Percentiles rank a stretch among this genome's conserved stretches.
These are phyloP conservation scores for Vitis hybrid DNA, from an alignment of 177 flowering plant species.

Conservation along the genomic window DNA sequence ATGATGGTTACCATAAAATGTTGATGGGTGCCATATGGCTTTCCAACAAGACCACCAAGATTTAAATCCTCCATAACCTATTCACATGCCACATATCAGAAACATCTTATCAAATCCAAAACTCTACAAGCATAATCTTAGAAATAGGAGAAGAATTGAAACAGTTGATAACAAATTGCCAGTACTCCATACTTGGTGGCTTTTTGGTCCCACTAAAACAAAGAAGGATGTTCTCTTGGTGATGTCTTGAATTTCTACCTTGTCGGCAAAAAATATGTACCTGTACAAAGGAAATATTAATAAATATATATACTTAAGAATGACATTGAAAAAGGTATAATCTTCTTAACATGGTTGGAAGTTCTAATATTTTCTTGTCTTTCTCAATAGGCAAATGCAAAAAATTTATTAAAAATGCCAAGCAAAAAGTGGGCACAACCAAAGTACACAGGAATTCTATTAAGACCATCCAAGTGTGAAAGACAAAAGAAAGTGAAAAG, in stretches of 20 bases:
- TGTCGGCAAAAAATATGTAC: conserved; percentile 86
- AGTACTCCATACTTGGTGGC: conserved; percentile 53
- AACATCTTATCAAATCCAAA: conserved; percentile 5
- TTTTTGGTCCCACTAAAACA: conserved; percentile 69
- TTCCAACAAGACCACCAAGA: conserved; percentile 68
- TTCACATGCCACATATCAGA: conserved; percentile 6
- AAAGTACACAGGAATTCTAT: too few species aligned
- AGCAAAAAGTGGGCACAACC: too few species aligned
- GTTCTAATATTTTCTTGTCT: too few species aligned
- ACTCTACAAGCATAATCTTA: conserved; percentile 1
- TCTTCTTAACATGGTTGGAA: too few species aligned
- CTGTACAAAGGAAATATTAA: conserved; percentile 23
- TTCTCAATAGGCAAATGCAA: too few species aligned
- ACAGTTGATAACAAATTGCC: not conserved
- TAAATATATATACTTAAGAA: not conserved
- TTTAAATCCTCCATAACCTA: conserved; percentile 69
- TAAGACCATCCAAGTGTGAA: too few species aligned
- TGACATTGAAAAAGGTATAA: too few species aligned
- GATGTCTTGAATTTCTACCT: conserved; percentile 79
- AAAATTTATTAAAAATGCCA: too few species aligned
- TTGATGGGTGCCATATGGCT: conserved; percentile 76
- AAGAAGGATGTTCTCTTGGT: conserved; percentile 67
- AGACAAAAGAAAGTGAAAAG: too few species aligned
- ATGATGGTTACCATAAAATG: conserved; percentile 64
- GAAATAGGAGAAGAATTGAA: not conserved